phyloP scores from a whole-genome alignment of 495 filamentous ascomycete genomes.

The Bacidia rubella region DNA sequence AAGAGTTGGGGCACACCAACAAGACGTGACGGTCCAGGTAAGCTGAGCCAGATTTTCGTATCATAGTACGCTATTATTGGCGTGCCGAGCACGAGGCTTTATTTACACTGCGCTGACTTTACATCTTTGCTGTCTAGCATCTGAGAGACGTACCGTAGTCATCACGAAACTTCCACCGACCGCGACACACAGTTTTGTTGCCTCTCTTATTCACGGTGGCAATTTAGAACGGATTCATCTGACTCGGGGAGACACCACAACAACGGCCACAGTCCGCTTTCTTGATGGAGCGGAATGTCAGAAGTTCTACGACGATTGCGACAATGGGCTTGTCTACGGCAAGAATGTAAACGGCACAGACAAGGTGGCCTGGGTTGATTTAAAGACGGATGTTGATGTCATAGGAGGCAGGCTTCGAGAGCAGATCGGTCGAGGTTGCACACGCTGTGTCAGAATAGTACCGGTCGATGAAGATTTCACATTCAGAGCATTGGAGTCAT shows the following conservation, averaged over 20 bases:
- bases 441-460: conserved; percentile 29
- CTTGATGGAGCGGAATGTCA: conserved; percentile 25
- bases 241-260: conserved; percentile 10
- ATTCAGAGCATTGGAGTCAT: conserved; percentile 19
- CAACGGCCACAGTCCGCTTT: conserved; percentile 29
- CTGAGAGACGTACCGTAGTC: conserved; percentile 23
- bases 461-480: conserved; percentile 25
- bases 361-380: conserved; percentile 24
- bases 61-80: too few species aligned
- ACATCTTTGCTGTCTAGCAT: conserved; percentile 19
- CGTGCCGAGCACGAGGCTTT: too few species aligned
- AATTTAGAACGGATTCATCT: conserved; percentile 26
- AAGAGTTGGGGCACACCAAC: conserved; percentile 20
- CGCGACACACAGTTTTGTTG: conserved; percentile 23
- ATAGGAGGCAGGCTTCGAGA: conserved; percentile 25
- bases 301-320: conserved; percentile 29
- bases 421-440: conserved; percentile 24
- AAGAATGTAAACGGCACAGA: conserved; percentile 14
- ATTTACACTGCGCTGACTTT: neutral
- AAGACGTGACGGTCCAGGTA: conserved; percentile 21
- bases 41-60: too few species aligned
- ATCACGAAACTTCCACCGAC: conserved; percentile 26
- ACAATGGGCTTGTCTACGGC: conserved; percentile 30
- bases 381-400: conserved; percentile 25
- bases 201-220: conserved; percentile 33